Evolutionary conservation across 306 rosid genomes (phyloP).

Genomic region (Corylus avellana): DNA sequence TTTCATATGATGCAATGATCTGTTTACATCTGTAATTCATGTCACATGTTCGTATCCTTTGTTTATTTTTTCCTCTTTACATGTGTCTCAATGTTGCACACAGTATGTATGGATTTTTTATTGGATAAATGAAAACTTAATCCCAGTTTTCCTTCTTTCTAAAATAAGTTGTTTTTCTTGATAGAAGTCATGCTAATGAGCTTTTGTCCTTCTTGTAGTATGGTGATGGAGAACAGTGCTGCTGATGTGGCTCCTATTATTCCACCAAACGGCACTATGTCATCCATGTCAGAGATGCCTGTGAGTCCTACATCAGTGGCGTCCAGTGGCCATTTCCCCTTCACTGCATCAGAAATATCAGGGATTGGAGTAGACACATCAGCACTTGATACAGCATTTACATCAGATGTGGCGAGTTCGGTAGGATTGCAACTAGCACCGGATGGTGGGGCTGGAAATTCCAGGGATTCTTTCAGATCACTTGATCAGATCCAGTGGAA

Average conservation of each 20-base stretch:
- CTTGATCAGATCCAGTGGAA: slow-evolving; percentile 93
- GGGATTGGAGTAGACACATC: slow-evolving; percentile 90
- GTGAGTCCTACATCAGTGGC: slow-evolving; percentile 96
- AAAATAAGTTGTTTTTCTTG: slow-evolving; percentile 18
- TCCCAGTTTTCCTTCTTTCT: not conserved
- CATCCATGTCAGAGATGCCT: slow-evolving; percentile 83
- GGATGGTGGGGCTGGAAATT: slow-evolving; percentile 75
- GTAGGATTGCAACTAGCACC: slow-evolving; percentile 88
- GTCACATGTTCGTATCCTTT: not conserved
- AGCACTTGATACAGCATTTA: slow-evolving; percentile 78
- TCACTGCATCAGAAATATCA: slow-evolving; percentile 86
- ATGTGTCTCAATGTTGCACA: not conserved
- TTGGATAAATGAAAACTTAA: slow-evolving; percentile 12
- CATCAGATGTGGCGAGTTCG: slow-evolving; percentile 84
- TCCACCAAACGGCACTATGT: slow-evolving; percentile 68
- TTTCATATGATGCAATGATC: slow-evolving; percentile 6
- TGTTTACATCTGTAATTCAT: slow-evolving; percentile 13
- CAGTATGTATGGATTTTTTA: slow-evolving; percentile 13
- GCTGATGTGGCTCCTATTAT: slow-evolving; percentile 58
- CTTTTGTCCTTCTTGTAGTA: slow-evolving; percentile 57
- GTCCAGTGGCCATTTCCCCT: slow-evolving; percentile 97
- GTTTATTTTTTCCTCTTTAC: not conserved
- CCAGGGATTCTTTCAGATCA: slow-evolving; percentile 64
- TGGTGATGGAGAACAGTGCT: slow-evolving; percentile 74
- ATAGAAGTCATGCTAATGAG: slow-evolving; percentile 33